Conservation (phyloP, 2,329 filamentous ascomycete species). For the Ceratocystis papillata region DNA sequence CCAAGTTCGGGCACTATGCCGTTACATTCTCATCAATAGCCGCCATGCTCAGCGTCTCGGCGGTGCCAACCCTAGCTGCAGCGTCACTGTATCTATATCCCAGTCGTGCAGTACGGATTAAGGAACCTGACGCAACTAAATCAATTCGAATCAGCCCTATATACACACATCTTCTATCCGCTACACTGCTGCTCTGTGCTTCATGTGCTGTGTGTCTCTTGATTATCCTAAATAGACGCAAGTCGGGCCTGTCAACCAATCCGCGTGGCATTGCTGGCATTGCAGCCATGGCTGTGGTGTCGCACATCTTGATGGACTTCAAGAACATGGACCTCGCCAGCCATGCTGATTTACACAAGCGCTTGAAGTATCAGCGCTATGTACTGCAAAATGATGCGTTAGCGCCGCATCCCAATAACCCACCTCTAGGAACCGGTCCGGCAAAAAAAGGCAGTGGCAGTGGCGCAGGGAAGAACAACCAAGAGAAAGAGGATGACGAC, state of each 20-base stretch:
- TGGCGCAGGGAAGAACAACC: background rate
- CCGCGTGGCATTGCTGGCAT: constrained; percentile 64
- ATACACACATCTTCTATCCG: constrained; percentile 53
- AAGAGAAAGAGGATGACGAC: background rate
- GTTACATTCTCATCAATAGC: constrained; percentile 56
- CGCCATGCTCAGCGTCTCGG: constrained; percentile 53
- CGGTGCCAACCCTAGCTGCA: constrained; percentile 58
- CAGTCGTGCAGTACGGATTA: constrained; percentile 36
- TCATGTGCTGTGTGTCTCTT: constrained; percentile 47
- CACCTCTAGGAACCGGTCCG: constrained; percentile 27
- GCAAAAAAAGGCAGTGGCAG: background rate
- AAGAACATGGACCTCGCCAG: constrained; percentile 58
- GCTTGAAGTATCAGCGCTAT: constrained; percentile 56
- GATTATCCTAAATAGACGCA: constrained; percentile 49
- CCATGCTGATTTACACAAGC: constrained; percentile 55
- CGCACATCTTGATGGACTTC: constrained; percentile 64
- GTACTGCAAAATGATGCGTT: constrained; percentile 60
- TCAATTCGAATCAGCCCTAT: constrained; percentile 44
- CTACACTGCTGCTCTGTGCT: constrained; percentile 47
- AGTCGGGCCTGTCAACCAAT: constrained; percentile 55
- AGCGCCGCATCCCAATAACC: constrained; percentile 49
- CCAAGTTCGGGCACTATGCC: constrained; percentile 54
- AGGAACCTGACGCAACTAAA: constrained; percentile 39
- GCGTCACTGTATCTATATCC: constrained; percentile 50
- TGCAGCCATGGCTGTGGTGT: constrained; percentile 63